Base-by-base conservation (phyloP, 352 stramenopile genomes). In the Chrysophaeum taylorii region DNA sequence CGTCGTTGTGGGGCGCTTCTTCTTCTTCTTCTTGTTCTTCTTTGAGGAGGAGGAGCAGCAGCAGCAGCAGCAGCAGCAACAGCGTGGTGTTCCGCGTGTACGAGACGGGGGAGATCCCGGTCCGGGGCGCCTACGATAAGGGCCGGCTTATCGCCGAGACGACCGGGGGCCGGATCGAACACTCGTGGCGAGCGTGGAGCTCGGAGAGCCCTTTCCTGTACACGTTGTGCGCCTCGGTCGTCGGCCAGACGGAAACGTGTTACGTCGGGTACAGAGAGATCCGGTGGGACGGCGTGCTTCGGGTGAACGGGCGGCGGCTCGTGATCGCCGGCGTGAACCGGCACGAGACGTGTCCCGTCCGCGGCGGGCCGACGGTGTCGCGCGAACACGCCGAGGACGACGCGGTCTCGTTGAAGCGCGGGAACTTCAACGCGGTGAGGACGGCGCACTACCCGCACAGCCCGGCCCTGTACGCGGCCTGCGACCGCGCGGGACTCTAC, bases 341-440 rank as follows among this genome's bases (percentile, higher is more conserved):
- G 23, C 80, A 85, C 69, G 81, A 86, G 61, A 14, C 12, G 12
- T 14, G 23, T 25, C 45, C 45, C 2, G 45, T 27, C 7, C 12
- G 45, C 12, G 45, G 45, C 12, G 45, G 45, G 7, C 12, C 23
- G 12, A 9, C 5, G 2, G 23, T 54, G 12, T 23, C 7, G 12
- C 12, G 23, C 45, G 45, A 14, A 4, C 18, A 14, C 45, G 23
- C 23, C 18, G 45, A 54, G 31, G 21, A 54, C 45, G 45, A 54
- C 45, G 45, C 45, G 45, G 18, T 78, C 33, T 48, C 78, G n/a
- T 68, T 85, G 38, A 85, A 76, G 70, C 57, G 63, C 9, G 74
- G 76, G 64, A 86, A 85, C 70, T 85, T 85, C 39, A 85, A 85
- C 76, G 76, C 76, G n/a, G 78, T 85, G 41, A 74, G 81, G 18